Percentiles rank a stretch among this genome's conserved stretches.
Conservation (phyloP, 371 early-diverging fungal genomes). For the Rhizopus microsporus region DNA sequence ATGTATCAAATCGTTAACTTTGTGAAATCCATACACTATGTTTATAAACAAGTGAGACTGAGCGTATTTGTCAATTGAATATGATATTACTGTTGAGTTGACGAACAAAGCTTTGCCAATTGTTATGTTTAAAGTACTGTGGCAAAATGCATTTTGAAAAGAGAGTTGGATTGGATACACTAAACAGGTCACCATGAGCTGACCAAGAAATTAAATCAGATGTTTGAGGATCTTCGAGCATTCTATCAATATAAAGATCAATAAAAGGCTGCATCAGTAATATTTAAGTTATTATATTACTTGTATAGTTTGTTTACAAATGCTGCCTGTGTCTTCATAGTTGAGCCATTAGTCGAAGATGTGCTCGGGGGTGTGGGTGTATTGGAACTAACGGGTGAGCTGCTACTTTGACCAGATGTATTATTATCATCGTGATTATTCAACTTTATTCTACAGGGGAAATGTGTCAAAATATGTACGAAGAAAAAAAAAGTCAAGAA, state of each 20-base stretch:
- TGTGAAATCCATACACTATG: conserved; percentile 59
- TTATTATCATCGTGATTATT: conserved; percentile 5
- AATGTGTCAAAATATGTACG: background rate
- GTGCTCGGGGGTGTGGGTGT: background rate
- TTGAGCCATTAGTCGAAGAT: background rate
- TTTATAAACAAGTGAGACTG: too few species aligned
- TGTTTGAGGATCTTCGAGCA: conserved; percentile 63
- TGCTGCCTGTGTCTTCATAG: conserved; percentile 59
- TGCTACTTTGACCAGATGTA: too few species aligned
- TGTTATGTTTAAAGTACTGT: conserved; percentile 85
- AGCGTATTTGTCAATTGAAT: background rate
- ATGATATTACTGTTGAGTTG: conserved; percentile 72
- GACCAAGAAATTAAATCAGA: conserved; percentile 66
- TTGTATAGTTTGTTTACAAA: conserved; percentile 73
- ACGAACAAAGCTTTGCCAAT: conserved; percentile 84
- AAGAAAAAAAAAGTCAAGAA: conserved; percentile 1
- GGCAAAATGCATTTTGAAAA: conserved; percentile 64
- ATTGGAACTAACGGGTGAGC: background rate
- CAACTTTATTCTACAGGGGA: conserved; percentile 18
- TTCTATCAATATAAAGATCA: conserved; percentile 28
- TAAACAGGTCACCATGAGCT: conserved; percentile 60
- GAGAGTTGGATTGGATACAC: conserved; percentile 63
- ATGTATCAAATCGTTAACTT: conserved; percentile 68
- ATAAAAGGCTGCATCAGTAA: background rate
- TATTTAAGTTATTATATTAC: conserved; percentile 26